Conservation (phyloP, 2,329 filamentous ascomycete genomes). For the Conoideocrella luteorostrata region DNA sequence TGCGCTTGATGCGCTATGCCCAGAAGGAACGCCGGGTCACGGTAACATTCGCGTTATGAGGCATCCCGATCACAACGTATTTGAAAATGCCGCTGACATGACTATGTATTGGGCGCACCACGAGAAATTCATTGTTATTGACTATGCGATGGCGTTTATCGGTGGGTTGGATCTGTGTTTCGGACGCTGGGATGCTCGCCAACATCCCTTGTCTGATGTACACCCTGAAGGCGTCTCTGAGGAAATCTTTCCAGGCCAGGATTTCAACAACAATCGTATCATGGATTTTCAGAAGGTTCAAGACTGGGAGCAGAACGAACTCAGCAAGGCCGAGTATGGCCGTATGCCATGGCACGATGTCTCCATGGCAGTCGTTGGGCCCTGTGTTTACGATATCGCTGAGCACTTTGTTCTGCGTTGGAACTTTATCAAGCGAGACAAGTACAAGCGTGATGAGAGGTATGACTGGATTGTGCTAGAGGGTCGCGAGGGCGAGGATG, state of each 20-base stretch:
- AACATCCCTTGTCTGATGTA: constrained; percentile 80
- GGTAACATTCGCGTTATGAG: constrained; percentile 86
- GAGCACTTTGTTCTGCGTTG: constrained; percentile 92
- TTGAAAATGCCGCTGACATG: constrained; percentile 92
- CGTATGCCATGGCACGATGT: constrained; percentile 99
- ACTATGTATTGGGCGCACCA: constrained; percentile 98
- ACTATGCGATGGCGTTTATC: constrained; percentile 86
- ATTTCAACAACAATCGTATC: constrained; percentile 96
- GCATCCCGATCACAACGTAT: constrained; percentile 90
- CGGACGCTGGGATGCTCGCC: constrained; percentile 83
- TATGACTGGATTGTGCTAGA: constrained; percentile 83
- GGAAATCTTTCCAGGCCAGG: constrained; percentile 90
- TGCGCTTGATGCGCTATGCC: constrained; percentile 71
- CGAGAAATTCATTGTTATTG: constrained; percentile 94
- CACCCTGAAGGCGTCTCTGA: constrained; percentile 76
- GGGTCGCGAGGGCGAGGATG: constrained; percentile 68
- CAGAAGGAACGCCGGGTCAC: constrained; percentile 71
- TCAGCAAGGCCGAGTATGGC: constrained; percentile 84
- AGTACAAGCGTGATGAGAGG: constrained; percentile 82
- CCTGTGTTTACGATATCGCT: constrained; percentile 86
- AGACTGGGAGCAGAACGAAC: constrained; percentile 89
- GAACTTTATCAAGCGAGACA: constrained; percentile 97
- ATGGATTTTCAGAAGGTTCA: constrained; percentile 90
- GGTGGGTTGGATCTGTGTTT: constrained; percentile 94
- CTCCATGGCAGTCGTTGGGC: constrained; percentile 82